Percentiles rank a stretch among this genome's conserved stretches.
These are phyloP conservation scores for Pneumocystis jirovecii DNA, from an alignment of 1,139 yeast species.

Conservation along the genomic window DNA sequence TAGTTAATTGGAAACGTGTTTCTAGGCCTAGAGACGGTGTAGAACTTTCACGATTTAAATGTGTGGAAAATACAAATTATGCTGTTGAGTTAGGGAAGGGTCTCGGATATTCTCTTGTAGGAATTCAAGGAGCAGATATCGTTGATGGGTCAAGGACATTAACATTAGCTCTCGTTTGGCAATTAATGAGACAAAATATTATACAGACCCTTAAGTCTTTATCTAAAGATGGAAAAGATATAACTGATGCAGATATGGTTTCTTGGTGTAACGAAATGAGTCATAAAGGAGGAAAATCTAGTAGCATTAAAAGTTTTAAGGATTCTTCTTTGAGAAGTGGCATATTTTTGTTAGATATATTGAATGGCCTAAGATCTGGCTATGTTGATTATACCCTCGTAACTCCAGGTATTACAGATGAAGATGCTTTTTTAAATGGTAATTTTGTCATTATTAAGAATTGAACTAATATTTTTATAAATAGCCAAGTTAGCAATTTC, in stretches of 20 bases:
- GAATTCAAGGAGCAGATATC: conserved; percentile 95
- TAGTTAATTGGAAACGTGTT: conserved; percentile 64
- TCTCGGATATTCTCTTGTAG: conserved; percentile 81
- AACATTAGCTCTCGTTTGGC: conserved; percentile 96
- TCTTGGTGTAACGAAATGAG: conserved; percentile 88
- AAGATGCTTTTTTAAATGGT: conserved; percentile 68
- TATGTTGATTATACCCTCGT: conserved; percentile 93
- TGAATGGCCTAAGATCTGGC: conserved; percentile 90
- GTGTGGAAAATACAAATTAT: conserved; percentile 88
- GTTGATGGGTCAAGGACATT: conserved; percentile 84
- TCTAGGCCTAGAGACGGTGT: conserved; percentile 67
- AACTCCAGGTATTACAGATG: conserved; percentile 59
- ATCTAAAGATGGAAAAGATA: conserved; percentile 55
- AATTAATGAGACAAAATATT: conserved; percentile 92
- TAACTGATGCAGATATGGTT: conserved; percentile 72
- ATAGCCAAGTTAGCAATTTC: conserved; percentile 86
- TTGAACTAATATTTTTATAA: not conserved
- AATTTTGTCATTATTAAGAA: not conserved
- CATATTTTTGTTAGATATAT: conserved; percentile 70
- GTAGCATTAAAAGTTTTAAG: conserved; percentile 64
- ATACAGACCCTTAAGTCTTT: conserved; percentile 64
- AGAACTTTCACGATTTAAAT: conserved; percentile 79
- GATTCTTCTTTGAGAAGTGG: conserved; percentile 66
- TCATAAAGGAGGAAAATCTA: conserved; percentile 61
- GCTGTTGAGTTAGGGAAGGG: conserved; percentile 93